Evolutionary conservation across 2,329 filamentous ascomycete species (phyloP), one percentile per base, ranked within the genome.

Genomic region (Ampelomyces quisqualis): DNA sequence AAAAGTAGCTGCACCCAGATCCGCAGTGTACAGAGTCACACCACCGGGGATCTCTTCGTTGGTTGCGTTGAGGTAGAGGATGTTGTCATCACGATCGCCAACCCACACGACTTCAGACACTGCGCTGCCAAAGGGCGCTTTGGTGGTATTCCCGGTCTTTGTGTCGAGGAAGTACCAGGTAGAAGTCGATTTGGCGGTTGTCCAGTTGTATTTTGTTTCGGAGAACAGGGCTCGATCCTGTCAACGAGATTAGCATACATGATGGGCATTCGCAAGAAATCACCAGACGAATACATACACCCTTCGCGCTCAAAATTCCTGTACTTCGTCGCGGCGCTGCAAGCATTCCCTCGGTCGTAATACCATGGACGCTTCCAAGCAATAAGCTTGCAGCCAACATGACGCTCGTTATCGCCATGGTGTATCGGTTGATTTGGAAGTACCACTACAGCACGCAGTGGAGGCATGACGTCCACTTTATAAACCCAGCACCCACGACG

Each of bases 61-160:
- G 35, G 84, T 82, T 38, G 77, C 75, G 14, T 77, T 65, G 52
- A 88, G 80, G 43, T 85, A 79, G 38, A 81, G 82, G 18, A 95
- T 74, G 45, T 82, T 70, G 7, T 63, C 63, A 10, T 60, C 53
- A 2, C 57, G 58, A 10, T 57, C 43, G 13, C 63, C 62, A 23
- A 65, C 52, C 62, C 62, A 67, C 9, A 67, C 60, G 7, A 67
- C 51, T 36, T 67, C 64, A 2, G 61, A 63, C 4, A 65, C 61
- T 8, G 49, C 57, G 17, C 57, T 57, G 23, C 54, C 57, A 15
- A 66, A 64, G 10, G 63, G 61, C 5, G 62, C 62, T 20, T 65
- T 57, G 6, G 61, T 62, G 14, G 61, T 52, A 27, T 67, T 55
- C 10, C 64, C 64, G 20, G 52, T 60, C 23, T 52, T 49, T 5